Base-by-base conservation (phyloP, 192 early-diverging fungal species). In the Helicostylum pulchrum region DNA sequence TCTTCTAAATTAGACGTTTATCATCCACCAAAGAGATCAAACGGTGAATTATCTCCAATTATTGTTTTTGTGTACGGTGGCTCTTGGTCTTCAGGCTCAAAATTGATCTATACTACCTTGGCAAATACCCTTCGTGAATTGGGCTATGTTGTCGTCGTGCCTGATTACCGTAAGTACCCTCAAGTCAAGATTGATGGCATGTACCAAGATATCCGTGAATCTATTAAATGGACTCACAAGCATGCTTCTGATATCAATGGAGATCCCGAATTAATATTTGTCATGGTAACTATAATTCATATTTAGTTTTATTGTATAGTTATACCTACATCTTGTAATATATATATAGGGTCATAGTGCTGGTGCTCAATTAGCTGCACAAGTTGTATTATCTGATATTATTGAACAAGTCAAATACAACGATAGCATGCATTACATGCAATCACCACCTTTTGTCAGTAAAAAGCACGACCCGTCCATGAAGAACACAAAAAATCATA, bases 51-150 rank as follows among this genome's bases (percentile, higher is more conserved):
- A 9, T 49, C 63, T 36, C 83, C 83, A 9, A 77, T 82, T 8
- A 62, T 85, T 53, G 67, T 85, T 0, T 85, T 85, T 54, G 71
- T 85, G 53, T 76, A 85, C 58, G 83, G 83, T 47, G 81, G 83
- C 2, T 67, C 77, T 11, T 85, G 83, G 83, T 68, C 75, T 5
- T 74, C 77, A 20, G 83, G 83, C 8, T 64, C 66, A 17, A 82
- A 78, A 61, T 61, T 61, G 15, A 21, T 79, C n/a, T 85, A 85
- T 44, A 77, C 69, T 2, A 59, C 78, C 12, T 53, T 80, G 32
- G 83, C 79, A 1, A 76, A 78, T 34, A 76, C 73, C 4, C 60
- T 85, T 8, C 68, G 79, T 57, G 68, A 77, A 10, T 68, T 85
- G 64, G 83, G 83, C 2, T 85, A 85, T 61, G 65, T 83, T 14